Evolutionary conservation across 768 basidiomycete species (phyloP).

Genomic region (Trametopsis cervina): DNA sequence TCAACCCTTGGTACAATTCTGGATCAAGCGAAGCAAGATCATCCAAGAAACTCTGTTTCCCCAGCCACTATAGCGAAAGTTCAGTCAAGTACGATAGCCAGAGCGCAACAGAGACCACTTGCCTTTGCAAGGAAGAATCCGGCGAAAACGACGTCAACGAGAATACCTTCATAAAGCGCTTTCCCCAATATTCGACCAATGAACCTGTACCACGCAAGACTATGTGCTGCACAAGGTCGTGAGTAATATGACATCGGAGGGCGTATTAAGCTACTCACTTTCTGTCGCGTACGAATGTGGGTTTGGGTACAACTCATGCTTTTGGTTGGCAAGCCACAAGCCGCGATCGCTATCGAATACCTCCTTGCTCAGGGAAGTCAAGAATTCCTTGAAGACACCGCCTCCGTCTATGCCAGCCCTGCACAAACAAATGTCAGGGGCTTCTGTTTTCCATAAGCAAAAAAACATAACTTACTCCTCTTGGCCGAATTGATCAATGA

Average conservation of each 20-base stretch:
- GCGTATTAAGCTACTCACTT: slow-evolving; percentile 39
- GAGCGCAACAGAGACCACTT: slow-evolving; percentile 9
- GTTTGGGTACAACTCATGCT: slow-evolving; percentile 93
- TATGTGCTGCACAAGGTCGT: slow-evolving; percentile 48
- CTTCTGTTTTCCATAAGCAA: background rate
- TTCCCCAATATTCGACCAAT: slow-evolving; percentile 93
- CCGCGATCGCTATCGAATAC: slow-evolving; percentile 94
- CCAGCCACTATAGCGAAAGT: slow-evolving; percentile 80
- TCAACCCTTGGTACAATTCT: slow-evolving; percentile 85
- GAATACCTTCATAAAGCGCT: slow-evolving; percentile 92
- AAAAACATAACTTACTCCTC: slow-evolving; percentile 59
- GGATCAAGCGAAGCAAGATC: slow-evolving; percentile 89
- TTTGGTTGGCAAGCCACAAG: slow-evolving; percentile 84
- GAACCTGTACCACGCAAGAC: slow-evolving; percentile 87
- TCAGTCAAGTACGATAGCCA: background rate
- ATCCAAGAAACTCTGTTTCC: slow-evolving; percentile 86
- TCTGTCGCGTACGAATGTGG: slow-evolving; percentile 90
- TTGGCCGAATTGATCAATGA: slow-evolving; percentile 84
- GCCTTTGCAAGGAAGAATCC: slow-evolving; percentile 91
- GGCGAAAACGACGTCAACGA: slow-evolving; percentile 93
- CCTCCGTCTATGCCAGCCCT: slow-evolving; percentile 94
- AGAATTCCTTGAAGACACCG: slow-evolving; percentile 96
- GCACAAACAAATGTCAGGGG: slow-evolving; percentile 9
- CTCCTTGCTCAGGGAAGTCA: slow-evolving; percentile 88
- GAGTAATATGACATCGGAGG: background rate